Conservation (phyloP, 495 filamentous ascomycete species). For the Hyaloscypha hepaticicola region DNA sequence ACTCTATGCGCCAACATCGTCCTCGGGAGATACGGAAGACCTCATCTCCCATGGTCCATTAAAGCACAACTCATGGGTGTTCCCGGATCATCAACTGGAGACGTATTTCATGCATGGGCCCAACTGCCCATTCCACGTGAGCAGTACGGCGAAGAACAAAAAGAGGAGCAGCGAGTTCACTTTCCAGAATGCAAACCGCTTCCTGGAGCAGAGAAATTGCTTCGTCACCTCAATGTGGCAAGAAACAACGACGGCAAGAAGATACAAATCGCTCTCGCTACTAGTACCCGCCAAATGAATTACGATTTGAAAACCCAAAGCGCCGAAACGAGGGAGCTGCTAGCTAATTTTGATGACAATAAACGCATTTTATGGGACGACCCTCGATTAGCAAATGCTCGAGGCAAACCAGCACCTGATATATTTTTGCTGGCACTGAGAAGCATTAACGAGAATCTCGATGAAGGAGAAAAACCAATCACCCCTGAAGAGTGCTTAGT, state of each 20-base stretch:
- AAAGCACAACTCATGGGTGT: slow-evolving; percentile 12
- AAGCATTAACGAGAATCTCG: slow-evolving; percentile 33
- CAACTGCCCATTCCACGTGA: slow-evolving; percentile 36
- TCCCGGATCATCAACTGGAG: neutral
- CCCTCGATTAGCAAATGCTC: slow-evolving; percentile 28
- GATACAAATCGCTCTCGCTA: slow-evolving; percentile 16
- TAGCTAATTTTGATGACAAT: slow-evolving; percentile 19
- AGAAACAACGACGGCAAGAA: slow-evolving; percentile 6
- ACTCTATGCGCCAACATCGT: slow-evolving; percentile 37
- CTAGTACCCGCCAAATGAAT: neutral
- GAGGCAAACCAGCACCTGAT: slow-evolving; percentile 41
- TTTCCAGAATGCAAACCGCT: slow-evolving; percentile 38
- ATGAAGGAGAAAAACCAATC: slow-evolving; percentile 24
- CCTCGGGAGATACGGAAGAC: slow-evolving; percentile 35
- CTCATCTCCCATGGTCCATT: slow-evolving; percentile 5
- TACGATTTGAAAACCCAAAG: slow-evolving; percentile 11
- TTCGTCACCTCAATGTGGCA: slow-evolving; percentile 33
- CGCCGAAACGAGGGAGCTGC: neutral
- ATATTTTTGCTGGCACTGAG: slow-evolving; percentile 41
- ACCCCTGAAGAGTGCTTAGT: slow-evolving; percentile 42
- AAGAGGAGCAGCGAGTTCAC: slow-evolving; percentile 25
- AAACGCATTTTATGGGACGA: slow-evolving; percentile 39
- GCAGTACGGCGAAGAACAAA: slow-evolving; percentile 35
- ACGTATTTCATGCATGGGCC: slow-evolving; percentile 34
- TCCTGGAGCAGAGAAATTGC: slow-evolving; percentile 37